Evolutionary conservation across 495 filamentous ascomycete species (phyloP), one percentile per base, ranked within the genome.

Genomic region (Xylaria grammica): DNA sequence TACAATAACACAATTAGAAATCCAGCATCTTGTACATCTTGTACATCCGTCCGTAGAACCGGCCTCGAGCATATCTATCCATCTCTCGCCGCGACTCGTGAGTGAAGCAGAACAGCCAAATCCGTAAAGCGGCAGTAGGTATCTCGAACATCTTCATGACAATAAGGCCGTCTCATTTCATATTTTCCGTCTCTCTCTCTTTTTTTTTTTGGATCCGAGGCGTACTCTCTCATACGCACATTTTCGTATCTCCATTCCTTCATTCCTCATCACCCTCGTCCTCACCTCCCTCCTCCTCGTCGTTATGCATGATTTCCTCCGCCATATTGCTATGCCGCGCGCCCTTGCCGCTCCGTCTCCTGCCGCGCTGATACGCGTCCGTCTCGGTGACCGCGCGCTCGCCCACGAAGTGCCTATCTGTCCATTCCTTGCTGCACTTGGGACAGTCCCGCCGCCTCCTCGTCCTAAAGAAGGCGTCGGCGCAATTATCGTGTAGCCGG

Each of bases 401-500:
- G 0, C 96, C 95, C 3, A 98, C 95, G 63, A 83, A 91, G 51
- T 87, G 82, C 38, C 87, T 76, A 4, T 91, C 92, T 10, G 80
- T 82, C 95, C 95, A 98, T 1, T 79, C 78, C 11, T 72, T 80
- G 46, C 86, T 82, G 69, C 95, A 97, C 11, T 84, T 78, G 9
- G 93, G 92, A 74, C 95, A 98, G 55, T 82, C 84, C 62, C 82
- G 84, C 0, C 80, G 81, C 42, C 82, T 75, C 58, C 75, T 68
- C 51, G 87, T 82, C 10, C 89, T 82, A 74, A 91, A 97, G 71
- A 91, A 91, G 45, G 84, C 87, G 2, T 84, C 83, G 50, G 85
- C 80, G 72, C 94, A 98, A 27, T 88, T 83, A 56, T 93, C 86
- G 73, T 98, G 94, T 20, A 97, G 74, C 20, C 94, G 81, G 3